A percentile compares a stretch with the other conserved stretches of the same genome.
Evolutionary conservation across 768 basidiomycete genomes (phyloP).

Genomic region (Lactarius pseudohatsudake): DNA sequence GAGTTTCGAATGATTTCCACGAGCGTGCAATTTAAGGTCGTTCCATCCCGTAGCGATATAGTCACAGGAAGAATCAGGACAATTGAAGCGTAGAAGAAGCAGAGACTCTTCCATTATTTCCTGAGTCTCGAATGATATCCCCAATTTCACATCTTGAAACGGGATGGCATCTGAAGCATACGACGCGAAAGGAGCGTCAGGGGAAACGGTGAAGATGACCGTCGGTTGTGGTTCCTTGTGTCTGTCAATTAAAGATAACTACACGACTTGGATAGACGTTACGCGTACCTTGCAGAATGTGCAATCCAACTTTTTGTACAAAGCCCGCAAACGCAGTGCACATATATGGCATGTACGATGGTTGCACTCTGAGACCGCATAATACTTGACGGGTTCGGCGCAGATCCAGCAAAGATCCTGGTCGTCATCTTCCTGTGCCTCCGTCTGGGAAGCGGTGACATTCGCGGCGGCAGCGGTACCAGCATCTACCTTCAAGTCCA

Average conservation of each 20-base stretch:
- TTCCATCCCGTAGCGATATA: conserved; percentile 87
- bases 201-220: conserved; percentile 72
- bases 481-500: neutral
- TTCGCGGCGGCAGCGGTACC: neutral
- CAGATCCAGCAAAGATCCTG: conserved; percentile 82
- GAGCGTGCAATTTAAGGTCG: conserved; percentile 82
- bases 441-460: neutral
- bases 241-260: conserved; percentile 7
- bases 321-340: conserved; percentile 77
- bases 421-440: conserved; percentile 16
- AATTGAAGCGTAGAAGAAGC: conserved; percentile 90
- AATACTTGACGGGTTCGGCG: conserved; percentile 90
- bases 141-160: conserved; percentile 70
- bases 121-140: conserved; percentile 82
- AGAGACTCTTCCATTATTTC: conserved; percentile 97
- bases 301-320: conserved; percentile 93
- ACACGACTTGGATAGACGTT: neutral
- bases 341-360: conserved; percentile 97
- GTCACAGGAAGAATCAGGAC: conserved; percentile 80
- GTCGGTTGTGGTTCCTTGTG: conserved; percentile 66
- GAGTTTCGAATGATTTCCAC: conserved; percentile 68
- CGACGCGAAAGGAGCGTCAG: conserved; percentile 58
- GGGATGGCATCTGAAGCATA: conserved; percentile 56
- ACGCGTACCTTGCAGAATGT: conserved; percentile 89
- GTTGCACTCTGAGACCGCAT: conserved; percentile 84